These are phyloP conservation scores for Heracleum sosnowskyi DNA, from an alignment of 129 eudicot genomes.

Conservation along the genomic window DNA sequence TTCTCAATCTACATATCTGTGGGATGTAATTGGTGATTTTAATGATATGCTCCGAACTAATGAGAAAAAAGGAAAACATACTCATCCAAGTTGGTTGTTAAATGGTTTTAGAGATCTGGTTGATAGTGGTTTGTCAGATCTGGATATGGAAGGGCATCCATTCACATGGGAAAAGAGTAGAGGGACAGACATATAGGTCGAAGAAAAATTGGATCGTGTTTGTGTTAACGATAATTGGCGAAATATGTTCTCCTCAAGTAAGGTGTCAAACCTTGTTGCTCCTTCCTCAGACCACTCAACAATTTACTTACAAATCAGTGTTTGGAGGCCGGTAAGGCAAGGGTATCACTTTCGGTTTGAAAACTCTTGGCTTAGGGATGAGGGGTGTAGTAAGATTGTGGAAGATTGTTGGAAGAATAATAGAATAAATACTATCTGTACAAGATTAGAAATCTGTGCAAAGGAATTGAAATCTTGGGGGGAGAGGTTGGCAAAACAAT, in stretches of 20 bases:
- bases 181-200: too few relatives aligned
- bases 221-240: neutral
- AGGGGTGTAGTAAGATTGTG: neutral
- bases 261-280: neutral
- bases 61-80: neutral
- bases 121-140: too few relatives aligned
- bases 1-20: too few relatives aligned
- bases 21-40: too few relatives aligned
- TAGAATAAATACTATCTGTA: neutral
- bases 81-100: neutral
- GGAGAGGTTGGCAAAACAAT: neutral
- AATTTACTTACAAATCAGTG: too few relatives aligned
- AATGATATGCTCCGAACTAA: neutral
- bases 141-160: too few relatives aligned
- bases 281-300: neutral
- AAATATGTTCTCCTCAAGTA: neutral
- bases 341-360: neutral
- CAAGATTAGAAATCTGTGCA: neutral
- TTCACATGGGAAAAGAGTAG: too few relatives aligned
- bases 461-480: neutral
- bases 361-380: neutral
- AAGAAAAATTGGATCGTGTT: neutral
- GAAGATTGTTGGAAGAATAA: neutral
- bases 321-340: neutral
- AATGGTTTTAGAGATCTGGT: neutral